phyloP scores from a whole-genome alignment of 1,284 basidiomycete genomes.

The Rhodotorula sp. region DNA sequence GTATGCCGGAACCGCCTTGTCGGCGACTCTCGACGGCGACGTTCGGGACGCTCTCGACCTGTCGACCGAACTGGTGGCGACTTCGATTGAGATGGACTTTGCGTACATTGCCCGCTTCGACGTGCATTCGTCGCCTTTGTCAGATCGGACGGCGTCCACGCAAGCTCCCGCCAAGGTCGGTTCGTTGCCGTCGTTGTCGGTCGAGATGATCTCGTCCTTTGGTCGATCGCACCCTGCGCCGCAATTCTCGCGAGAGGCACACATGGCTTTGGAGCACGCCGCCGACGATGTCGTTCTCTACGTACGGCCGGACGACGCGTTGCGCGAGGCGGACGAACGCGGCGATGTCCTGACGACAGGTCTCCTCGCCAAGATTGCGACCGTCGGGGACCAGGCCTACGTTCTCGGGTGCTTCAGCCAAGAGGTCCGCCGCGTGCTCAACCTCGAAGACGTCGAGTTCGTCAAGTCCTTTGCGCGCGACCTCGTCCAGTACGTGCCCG shows the following conservation, averaged over 20 bases:
- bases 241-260: slow-evolving; percentile 26
- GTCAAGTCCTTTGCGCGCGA: slow-evolving; percentile 19
- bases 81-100: slow-evolving; percentile 37
- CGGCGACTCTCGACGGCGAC: slow-evolving; percentile 1
- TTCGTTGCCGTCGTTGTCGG: background rate
- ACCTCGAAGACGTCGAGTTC: slow-evolving; percentile 29
- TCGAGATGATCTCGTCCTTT: slow-evolving; percentile 25
- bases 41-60: slow-evolving; percentile 32
- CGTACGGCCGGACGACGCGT: slow-evolving; percentile 4
- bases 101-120: slow-evolving; percentile 24
- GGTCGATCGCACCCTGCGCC: slow-evolving; percentile 31
- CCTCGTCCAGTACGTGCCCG: slow-evolving; percentile 13
- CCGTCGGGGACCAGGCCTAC: slow-evolving; percentile 14
- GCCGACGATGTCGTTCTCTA: slow-evolving; percentile 23
- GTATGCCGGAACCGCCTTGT: background rate
- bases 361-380: slow-evolving; percentile 25
- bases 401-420: slow-evolving; percentile 32
- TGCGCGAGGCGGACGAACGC: background rate
- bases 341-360: slow-evolving; percentile 30
- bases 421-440: slow-evolving; percentile 25
- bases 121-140: background rate
- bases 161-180: slow-evolving; percentile 16
- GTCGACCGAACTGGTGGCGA: slow-evolving; percentile 35
- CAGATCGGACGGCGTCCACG: slow-evolving; percentile 23
- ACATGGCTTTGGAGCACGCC: slow-evolving; percentile 18